Evolutionary conservation across 768 basidiomycete genomes (phyloP).

Genomic region (Lentinula raphanica): DNA sequence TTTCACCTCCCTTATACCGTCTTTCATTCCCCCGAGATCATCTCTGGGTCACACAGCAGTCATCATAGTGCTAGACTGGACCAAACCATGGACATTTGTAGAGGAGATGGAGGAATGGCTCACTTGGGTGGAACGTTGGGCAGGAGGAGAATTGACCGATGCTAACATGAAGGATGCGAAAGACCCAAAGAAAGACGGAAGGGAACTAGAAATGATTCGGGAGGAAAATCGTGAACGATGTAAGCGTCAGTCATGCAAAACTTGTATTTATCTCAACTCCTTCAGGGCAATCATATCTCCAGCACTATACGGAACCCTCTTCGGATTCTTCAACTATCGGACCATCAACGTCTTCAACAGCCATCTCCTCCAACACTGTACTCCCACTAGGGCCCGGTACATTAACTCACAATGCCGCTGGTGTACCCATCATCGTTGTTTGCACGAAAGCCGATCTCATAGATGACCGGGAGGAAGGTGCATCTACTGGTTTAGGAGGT

Average conservation of each 20-base stretch:
- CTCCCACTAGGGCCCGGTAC: conserved; percentile 83
- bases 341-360: conserved; percentile 49
- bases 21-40: conserved; percentile 69
- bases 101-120: conserved; percentile 84
- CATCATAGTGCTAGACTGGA: conserved; percentile 92
- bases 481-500: conserved; percentile 61
- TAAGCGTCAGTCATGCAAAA: too few species aligned
- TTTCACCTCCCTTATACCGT: conserved; percentile 67
- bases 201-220: conserved; percentile 68
- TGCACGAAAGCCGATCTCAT: conserved; percentile 94
- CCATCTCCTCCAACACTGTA: conserved; percentile 36
- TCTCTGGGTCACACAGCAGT: conserved; percentile 69
- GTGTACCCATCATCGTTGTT: conserved; percentile 82
- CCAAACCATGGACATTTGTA: conserved; percentile 86
- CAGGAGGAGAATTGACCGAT: conserved; percentile 33
- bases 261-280: too few species aligned
- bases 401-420: conserved; percentile 80
- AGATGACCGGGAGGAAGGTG: conserved; percentile 73
- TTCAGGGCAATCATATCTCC: conserved; percentile 81
- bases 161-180: background rate
- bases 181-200: conserved; percentile 34
- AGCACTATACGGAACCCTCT: conserved; percentile 85
- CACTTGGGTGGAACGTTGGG: conserved; percentile 79
- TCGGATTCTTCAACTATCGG: conserved; percentile 53
- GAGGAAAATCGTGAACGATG: conserved; percentile 83